Evolutionary conservation across 257 asterid species (phyloP).

Genomic region (Solanum sejunctum): DNA sequence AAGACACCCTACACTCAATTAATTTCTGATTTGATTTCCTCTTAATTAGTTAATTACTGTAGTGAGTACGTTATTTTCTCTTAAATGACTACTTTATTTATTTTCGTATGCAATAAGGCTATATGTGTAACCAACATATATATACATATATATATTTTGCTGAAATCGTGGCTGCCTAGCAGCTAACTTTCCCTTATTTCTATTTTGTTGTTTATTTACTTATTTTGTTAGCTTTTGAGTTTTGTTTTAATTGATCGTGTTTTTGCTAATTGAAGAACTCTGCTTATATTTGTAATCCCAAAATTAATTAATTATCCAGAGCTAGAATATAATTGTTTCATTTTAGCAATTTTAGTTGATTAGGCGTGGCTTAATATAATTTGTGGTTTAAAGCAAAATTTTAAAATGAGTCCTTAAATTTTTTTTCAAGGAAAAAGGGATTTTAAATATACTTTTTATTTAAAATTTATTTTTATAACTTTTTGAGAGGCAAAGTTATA

Average conservation of each 20-base stretch:
- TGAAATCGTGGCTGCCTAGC: not conserved
- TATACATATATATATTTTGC: not conserved
- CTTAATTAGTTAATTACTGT: not conserved
- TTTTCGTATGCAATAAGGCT: not conserved
- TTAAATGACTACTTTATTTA: not conserved
- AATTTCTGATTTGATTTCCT: not conserved
- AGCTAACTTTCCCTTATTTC: not conserved
- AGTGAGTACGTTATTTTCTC: not conserved
- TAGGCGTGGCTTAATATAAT: too few species aligned
- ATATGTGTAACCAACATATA: not conserved
- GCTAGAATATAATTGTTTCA: not conserved
- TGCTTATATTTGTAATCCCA: not conserved
- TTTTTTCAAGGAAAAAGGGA: too few species aligned
- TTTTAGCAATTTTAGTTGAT: too few species aligned
- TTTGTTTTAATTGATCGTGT: not conserved
- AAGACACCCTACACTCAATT: not conserved
- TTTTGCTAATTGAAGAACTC: not conserved
- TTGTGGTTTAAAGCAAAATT: too few species aligned
- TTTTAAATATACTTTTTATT: too few species aligned
- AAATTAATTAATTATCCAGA: not conserved
- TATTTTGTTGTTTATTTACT: not conserved
- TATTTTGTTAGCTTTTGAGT: not conserved
- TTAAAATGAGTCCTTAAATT: too few species aligned
- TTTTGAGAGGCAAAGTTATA: too few species aligned
- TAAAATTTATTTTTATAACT: too few species aligned